phyloP scores from a whole-genome alignment of 1,139 yeast genomes.

The Saccharomyces hybrid region DNA sequence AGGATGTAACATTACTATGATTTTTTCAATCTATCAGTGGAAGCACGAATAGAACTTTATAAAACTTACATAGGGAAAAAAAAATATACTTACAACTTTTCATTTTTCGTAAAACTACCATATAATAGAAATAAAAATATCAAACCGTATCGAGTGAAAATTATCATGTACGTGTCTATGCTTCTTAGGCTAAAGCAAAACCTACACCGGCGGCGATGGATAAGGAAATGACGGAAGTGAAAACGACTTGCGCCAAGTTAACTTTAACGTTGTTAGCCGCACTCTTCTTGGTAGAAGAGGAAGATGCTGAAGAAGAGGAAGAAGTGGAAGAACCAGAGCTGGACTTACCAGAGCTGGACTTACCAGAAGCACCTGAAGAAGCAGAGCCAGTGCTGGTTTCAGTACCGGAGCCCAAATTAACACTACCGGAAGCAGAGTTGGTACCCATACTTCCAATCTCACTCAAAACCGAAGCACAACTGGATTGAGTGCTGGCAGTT shows the following conservation, averaged over 20 bases:
- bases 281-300: slow-evolving; percentile 26
- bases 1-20: not conserved
- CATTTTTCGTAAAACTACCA: not conserved
- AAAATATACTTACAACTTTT: not conserved
- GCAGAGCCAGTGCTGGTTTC: slow-evolving; percentile 24
- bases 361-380: slow-evolving; percentile 11
- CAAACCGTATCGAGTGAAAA: not conserved
- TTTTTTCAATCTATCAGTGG: not conserved
- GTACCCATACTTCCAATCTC: slow-evolving; percentile 35
- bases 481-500: slow-evolving; percentile 46
- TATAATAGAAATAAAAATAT: not conserved
- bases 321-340: slow-evolving; percentile 15
- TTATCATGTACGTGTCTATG: not conserved
- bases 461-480: slow-evolving; percentile 43
- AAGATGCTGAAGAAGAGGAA: slow-evolving; percentile 27
- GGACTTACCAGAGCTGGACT: slow-evolving; percentile 11
- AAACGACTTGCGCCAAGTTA: slow-evolving; percentile 75
- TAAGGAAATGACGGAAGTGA: slow-evolving; percentile 60
- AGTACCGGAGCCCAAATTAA: slow-evolving; percentile 30
- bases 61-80: not conserved
- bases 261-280: slow-evolving; percentile 23
- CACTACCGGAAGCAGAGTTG: slow-evolving; percentile 37
- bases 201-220: slow-evolving; percentile 54
- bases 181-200: slow-evolving; percentile 44
- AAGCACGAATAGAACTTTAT: not conserved